Evolutionary conservation across 2,329 filamentous ascomycete species (phyloP), one percentile per base, ranked within the genome.

Genomic region (Pestalotiopsis sp.): DNA sequence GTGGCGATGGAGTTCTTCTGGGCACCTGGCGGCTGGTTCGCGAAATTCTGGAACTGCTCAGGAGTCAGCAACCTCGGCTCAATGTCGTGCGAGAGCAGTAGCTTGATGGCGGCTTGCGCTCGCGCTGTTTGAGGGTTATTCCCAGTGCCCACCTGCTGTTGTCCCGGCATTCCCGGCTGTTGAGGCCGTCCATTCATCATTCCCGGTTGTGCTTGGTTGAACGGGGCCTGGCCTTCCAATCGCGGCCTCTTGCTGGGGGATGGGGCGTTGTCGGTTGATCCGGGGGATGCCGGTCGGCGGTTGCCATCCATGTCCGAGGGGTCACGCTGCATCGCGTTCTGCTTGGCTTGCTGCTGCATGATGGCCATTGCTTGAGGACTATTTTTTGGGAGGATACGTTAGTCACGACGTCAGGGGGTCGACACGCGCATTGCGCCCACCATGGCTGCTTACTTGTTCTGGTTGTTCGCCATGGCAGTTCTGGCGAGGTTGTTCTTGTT

Each of bases 231-330:
- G 76, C 91, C 90, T 72, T 95, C 93, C 70, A 97, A 88, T 68
- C 95, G 92, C 68, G 91, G 93, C 76, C 95, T 89, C 84, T 98
- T 98, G 71, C 93, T 95, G 1, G 95, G 95, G 39, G 95, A 98
- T 4, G 94, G 94, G 31, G 93, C 94, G 76, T 96, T 96, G 66
- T 98, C 95, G 67, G 90, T 91, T 49, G 92, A 91, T 64, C 91
- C 90, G 7, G 95, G 95, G 41, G 95, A 97, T 68, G 91, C 90
- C 36, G 94, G 91, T 69, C 94, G 90, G 71, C 92, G 92, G 80
- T 92, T 93, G 80, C 92, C 92, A 75, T 97, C 94, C 88, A 96
- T 94, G 71, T 92, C 91, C 17, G 93, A 95, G 66, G 93, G 92
- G 75, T 97, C 94, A 70, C 94, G 88, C 79, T 95, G 93, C 93